These are phyloP conservation scores for Scedosporium boydii DNA, from an alignment of 2,329 filamentous ascomycete species.

Conservation along the genomic window DNA sequence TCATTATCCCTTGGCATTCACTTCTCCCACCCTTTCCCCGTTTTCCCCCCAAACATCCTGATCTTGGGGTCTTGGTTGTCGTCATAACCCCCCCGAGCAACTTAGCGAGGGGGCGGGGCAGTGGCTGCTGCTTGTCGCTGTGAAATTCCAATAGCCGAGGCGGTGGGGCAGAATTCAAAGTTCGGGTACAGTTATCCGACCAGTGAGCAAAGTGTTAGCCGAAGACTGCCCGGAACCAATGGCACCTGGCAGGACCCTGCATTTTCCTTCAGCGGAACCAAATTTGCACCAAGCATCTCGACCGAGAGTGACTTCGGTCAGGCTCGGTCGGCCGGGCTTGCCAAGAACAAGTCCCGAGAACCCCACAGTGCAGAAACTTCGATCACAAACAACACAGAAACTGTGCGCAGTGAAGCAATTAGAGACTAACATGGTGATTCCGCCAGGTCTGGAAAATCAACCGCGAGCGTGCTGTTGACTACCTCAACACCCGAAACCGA, in stretches of 20 bases:
- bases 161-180: neutral
- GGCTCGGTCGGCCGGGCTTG: neutral
- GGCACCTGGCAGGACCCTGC: neutral
- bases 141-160: neutral
- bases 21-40: neutral
- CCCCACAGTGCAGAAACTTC: no score
- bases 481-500: slow-evolving; percentile 96
- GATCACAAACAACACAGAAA: no score
- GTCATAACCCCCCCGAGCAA: neutral
- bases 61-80: slow-evolving; percentile 7
- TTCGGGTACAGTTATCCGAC: slow-evolving; percentile 1
- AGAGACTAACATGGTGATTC: slow-evolving; percentile 19
- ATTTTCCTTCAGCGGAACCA: neutral
- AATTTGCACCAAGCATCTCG: neutral
- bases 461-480: slow-evolving; percentile 96
- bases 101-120: neutral
- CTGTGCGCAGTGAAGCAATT: neutral
- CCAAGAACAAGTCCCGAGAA: neutral
- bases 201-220: slow-evolving; percentile 2
- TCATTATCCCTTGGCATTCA: neutral
- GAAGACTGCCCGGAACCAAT: neutral
- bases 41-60: slow-evolving; percentile 9
- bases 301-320: neutral
- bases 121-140: neutral
- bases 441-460: slow-evolving; percentile 97